phyloP scores from a whole-genome alignment of 495 filamentous ascomycete species.

The Lasiosphaeria hispida region DNA sequence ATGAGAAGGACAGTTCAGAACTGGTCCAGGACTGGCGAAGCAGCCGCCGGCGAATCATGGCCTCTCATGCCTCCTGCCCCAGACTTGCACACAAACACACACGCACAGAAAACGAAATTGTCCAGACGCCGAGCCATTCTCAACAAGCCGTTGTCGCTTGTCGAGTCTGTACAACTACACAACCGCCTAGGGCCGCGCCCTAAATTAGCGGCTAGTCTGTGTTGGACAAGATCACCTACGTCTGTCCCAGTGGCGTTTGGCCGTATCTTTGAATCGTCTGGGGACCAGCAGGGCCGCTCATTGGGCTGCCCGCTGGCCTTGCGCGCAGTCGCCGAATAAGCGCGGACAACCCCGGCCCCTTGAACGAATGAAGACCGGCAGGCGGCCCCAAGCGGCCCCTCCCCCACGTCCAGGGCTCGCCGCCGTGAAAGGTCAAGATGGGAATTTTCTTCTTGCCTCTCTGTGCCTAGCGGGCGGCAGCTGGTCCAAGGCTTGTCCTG shows the following conservation, averaged over 20 bases:
- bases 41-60: conserved; percentile 11
- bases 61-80: not conserved
- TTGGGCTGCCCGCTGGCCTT: not conserved
- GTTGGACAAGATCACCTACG: conserved; percentile 1
- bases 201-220: not conserved
- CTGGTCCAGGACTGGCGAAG: conserved; percentile 14
- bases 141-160: no score
- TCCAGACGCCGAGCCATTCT: no score
- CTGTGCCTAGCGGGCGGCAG: no score
- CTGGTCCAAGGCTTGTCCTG: no score
- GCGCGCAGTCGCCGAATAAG: not conserved
- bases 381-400: not conserved
- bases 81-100: not conserved
- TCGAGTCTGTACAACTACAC: no score
- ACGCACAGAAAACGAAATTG: no score
- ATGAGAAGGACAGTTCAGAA: not conserved
- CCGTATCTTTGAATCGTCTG: not conserved
- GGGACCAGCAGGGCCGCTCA: not conserved
- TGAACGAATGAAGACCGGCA: not conserved
- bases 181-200: no score
- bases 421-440: no score
- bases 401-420: no score
- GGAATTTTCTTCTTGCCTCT: no score
- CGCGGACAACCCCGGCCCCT: not conserved
- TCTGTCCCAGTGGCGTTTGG: not conserved